These are phyloP conservation scores for Phoenix dactylifera DNA, from an alignment of 176 grass and related monocot genomes.

Conservation along the genomic window DNA sequence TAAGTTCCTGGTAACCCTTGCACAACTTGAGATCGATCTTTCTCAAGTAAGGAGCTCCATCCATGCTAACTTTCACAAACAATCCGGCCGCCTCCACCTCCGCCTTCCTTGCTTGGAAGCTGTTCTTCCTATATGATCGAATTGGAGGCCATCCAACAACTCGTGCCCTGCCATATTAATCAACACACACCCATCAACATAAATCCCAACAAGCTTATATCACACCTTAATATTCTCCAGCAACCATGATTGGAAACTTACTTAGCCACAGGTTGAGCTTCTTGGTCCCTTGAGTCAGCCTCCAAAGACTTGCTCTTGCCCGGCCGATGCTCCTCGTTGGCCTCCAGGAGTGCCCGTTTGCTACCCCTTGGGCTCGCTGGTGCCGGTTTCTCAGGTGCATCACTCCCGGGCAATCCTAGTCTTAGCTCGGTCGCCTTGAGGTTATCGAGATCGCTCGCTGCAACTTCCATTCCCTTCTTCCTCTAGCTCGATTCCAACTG, in stretches of 20 bases:
- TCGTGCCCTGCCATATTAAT: conserved; percentile 49
- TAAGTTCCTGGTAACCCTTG: conserved; percentile 75
- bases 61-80: conserved; percentile 97
- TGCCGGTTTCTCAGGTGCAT: not conserved
- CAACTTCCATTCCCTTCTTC: conserved; percentile 13
- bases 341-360: conserved; percentile 8
- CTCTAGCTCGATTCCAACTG: too few species aligned
- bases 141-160: conserved; percentile 90
- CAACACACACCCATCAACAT: not conserved
- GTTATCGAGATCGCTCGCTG: conserved; percentile 16
- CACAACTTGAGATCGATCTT: conserved; percentile 78
- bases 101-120: conserved; percentile 38
- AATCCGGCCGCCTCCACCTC: conserved; percentile 25
- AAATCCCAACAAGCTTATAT: not conserved
- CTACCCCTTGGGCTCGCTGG: not conserved
- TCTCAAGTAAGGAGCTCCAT: conserved; percentile 69
- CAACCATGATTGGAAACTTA: conserved; percentile 17
- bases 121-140: conserved; percentile 83
- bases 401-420: conserved; percentile 7
- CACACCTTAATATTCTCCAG: conserved; percentile 8
- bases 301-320: not conserved
- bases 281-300: not conserved
- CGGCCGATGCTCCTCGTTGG: not conserved
- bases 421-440: conserved; percentile 32
- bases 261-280: conserved; percentile 32